Conservation (phyloP, 2,329 filamentous ascomycete genomes). For the Penicillium corylophilum region DNA sequence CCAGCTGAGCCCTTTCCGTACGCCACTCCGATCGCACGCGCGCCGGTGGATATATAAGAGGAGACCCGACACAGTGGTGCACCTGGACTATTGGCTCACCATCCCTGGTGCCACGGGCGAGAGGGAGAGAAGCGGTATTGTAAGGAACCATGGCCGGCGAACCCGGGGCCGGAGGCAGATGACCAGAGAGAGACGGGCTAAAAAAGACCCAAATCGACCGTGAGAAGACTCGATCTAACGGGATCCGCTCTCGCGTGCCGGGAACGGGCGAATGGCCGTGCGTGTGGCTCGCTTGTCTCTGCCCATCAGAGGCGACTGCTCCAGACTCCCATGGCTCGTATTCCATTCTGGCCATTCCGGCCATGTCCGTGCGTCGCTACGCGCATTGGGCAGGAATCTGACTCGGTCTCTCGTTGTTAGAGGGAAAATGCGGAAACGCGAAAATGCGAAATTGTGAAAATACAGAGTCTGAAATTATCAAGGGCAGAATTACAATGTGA, state of each 20-base stretch:
- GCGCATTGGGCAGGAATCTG: constrained; percentile 17
- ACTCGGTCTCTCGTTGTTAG: not conserved
- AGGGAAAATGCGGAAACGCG: too few relatives aligned
- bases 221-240: not conserved
- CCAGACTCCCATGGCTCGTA: constrained; percentile 15
- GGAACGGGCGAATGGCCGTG: constrained; percentile 9
- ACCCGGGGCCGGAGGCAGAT: not conserved
- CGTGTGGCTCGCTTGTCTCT: constrained; percentile 22
- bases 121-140: not conserved
- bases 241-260: constrained; percentile 2
- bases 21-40: not conserved
- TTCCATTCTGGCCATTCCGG: constrained; percentile 24
- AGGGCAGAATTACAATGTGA: not conserved
- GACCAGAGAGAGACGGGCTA: not conserved
- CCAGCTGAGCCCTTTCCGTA: not conserved
- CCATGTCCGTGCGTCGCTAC: constrained; percentile 17
- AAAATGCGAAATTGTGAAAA: too few relatives aligned
- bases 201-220: not conserved
- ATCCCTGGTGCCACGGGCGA: not conserved
- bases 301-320: constrained; percentile 6
- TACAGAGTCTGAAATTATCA: too few relatives aligned
- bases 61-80: not conserved
- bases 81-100: not conserved
- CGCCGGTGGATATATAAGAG: not conserved
- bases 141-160: not conserved